Evolutionary conservation across 768 basidiomycete species (phyloP).

Genomic region (Kwoniella europaea): DNA sequence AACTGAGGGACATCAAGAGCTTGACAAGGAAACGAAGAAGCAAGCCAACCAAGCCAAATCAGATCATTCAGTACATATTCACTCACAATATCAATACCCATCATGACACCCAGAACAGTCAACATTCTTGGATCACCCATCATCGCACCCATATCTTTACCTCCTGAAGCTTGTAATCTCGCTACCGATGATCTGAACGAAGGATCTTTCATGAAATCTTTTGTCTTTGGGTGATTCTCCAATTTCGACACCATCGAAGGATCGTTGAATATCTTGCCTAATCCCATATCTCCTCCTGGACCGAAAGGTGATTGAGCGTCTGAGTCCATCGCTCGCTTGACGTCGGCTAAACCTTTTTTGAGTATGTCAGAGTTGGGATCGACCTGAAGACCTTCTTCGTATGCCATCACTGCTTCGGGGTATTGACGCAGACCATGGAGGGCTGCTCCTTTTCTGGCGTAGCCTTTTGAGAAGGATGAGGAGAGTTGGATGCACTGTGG

Average conservation of each 20-base stretch:
- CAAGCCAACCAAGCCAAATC: too few relatives aligned
- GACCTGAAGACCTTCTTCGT: slow-evolving; percentile 77
- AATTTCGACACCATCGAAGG: slow-evolving; percentile 82
- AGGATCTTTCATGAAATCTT: slow-evolving; percentile 81
- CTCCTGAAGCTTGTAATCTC: slow-evolving; percentile 46
- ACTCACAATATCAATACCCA: slow-evolving; percentile 81
- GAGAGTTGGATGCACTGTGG: slow-evolving; percentile 76
- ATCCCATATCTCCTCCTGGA: slow-evolving; percentile 65
- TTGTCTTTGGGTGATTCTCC: slow-evolving; percentile 82
- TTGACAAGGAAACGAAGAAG: too few relatives aligned
- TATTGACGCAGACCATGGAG: slow-evolving; percentile 79
- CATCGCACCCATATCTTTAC: slow-evolving; percentile 60
- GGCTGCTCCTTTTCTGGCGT: slow-evolving; percentile 89
- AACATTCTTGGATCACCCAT: slow-evolving; percentile 86
- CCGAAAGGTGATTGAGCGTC: slow-evolving; percentile 28
- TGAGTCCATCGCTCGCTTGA: slow-evolving; percentile 73
- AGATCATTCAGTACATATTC: too few relatives aligned
- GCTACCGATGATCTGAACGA: slow-evolving; percentile 72
- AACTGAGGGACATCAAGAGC: too few relatives aligned
- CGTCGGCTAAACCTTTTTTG: slow-evolving; percentile 85
- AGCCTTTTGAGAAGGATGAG: slow-evolving; percentile 85
- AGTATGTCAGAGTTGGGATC: slow-evolving; percentile 78
- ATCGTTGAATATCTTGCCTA: slow-evolving; percentile 80
- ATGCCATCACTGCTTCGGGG: slow-evolving; percentile 81
- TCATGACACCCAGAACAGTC: slow-evolving; percentile 80